phyloP scores from a whole-genome alignment of 148 eudicot species.

The Hydrangea macrophylla region DNA sequence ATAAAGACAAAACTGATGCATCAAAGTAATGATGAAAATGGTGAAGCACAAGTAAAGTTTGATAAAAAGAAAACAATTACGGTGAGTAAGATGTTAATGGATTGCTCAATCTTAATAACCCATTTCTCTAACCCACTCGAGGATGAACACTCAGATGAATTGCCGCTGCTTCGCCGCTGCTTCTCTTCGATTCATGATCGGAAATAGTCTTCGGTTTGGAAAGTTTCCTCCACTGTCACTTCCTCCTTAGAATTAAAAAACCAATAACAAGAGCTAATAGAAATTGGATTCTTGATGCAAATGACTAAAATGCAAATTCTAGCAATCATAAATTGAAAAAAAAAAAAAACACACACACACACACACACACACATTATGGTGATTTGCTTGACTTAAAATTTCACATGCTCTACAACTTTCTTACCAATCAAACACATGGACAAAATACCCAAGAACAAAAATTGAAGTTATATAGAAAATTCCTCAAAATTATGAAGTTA shows the following conservation, averaged over 20 bases:
- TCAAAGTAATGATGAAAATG: too few species aligned
- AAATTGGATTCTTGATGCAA: too few species aligned
- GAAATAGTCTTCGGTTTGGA: constrained; percentile 38
- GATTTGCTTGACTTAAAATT: too few species aligned
- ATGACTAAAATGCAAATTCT: too few species aligned
- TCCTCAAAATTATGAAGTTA: background rate
- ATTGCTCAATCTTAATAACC: constrained; percentile 79
- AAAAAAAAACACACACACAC: too few species aligned
- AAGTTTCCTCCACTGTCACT: constrained; percentile 71
- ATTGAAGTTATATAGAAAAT: constrained; percentile 4
- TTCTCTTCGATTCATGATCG: constrained; percentile 28
- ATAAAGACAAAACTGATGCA: too few species aligned
- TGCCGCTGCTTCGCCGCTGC: too few species aligned
- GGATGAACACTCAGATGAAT: constrained; percentile 37
- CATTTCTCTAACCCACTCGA: constrained; percentile 46
- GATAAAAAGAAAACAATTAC: constrained; percentile 24
- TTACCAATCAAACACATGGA: background rate
- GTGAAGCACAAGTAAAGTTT: background rate
- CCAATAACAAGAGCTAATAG: too few species aligned
- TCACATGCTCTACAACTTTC: background rate
- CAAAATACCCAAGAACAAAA: background rate
- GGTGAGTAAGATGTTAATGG: constrained; percentile 77
- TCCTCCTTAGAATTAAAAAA: too few species aligned
- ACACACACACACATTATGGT: too few species aligned
- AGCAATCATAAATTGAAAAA: too few species aligned